Evolutionary conservation across 2,329 filamentous ascomycete species (phyloP).

Genomic region (Elsinoe batatas): DNA sequence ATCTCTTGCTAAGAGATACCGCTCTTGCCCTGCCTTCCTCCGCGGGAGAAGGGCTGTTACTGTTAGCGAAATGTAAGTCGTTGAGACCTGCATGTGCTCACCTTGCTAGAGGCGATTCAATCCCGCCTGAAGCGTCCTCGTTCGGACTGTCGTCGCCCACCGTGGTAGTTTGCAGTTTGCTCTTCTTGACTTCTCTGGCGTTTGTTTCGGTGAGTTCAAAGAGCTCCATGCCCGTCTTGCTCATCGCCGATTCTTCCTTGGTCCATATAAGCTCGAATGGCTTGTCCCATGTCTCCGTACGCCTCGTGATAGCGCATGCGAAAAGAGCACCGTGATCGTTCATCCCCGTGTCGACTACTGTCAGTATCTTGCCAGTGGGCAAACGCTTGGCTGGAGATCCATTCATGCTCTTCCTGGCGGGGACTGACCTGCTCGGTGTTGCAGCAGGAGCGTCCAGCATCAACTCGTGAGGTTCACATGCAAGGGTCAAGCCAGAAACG

Average conservation of each 20-base stretch:
- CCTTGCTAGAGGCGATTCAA: not conserved
- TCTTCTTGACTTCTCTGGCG: not conserved
- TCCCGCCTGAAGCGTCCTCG: not conserved
- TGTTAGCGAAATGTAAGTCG: not conserved
- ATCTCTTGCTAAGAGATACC: constrained; percentile 12
- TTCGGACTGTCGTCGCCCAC: not conserved
- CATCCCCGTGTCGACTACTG: constrained; percentile 26
- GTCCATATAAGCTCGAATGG: constrained; percentile 27
- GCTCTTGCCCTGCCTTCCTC: constrained; percentile 21
- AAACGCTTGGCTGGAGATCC: not conserved
- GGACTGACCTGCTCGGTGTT: not conserved
- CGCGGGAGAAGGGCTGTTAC: constrained; percentile 12
- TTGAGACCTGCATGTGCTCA: not conserved
- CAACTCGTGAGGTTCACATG: constrained; percentile 16
- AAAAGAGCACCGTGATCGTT: constrained; percentile 31
- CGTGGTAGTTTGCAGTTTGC: not conserved
- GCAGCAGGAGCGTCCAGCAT: not conserved
- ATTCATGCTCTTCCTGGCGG: not conserved
- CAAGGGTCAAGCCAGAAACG: constrained; percentile 20
- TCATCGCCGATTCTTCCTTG: constrained; percentile 21
- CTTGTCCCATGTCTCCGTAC: constrained; percentile 19
- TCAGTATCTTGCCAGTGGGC: not conserved
- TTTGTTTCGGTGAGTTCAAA: constrained; percentile 26
- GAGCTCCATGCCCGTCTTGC: constrained; percentile 25
- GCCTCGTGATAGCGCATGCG: constrained; percentile 22